Evolutionary conservation across 1,139 yeast genomes (phyloP).

Genomic region (Debaryomycetaceae sp.): DNA sequence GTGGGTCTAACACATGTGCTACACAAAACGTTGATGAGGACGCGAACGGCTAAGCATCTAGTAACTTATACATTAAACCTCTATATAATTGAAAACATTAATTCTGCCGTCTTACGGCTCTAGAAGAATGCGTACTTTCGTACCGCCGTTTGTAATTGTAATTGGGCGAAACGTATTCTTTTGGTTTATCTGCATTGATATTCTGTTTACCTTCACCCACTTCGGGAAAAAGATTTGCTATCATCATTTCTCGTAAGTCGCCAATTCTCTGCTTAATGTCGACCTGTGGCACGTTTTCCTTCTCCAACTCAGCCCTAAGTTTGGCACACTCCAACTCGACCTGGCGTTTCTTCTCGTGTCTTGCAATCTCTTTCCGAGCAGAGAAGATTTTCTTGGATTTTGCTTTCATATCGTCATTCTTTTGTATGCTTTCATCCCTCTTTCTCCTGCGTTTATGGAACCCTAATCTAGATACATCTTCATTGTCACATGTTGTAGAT

Average conservation of each 20-base stretch:
- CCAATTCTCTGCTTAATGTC: constrained; percentile 21
- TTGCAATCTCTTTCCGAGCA: constrained; percentile 27
- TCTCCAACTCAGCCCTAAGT: constrained; percentile 54
- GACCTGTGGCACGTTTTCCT: constrained; percentile 31
- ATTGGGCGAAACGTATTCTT: neutral
- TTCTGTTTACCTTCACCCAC: too few species aligned
- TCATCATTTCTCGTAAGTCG: constrained; percentile 22
- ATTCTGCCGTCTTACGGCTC: neutral
- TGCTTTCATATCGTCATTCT: constrained; percentile 14
- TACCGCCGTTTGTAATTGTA: neutral
- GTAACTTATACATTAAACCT: too few species aligned
- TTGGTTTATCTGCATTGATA: too few species aligned
- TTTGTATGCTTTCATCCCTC: constrained; percentile 14
- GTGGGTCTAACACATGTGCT: neutral
- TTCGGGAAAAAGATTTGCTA: too few species aligned
- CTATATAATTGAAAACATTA: too few species aligned
- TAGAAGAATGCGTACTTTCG: neutral
- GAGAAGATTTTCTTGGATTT: constrained; percentile 1
- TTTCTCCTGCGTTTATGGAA: constrained; percentile 12
- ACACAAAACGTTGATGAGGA: neutral
- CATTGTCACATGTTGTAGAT: constrained; percentile 14
- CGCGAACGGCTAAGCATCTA: too few species aligned
- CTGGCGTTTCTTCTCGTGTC: constrained; percentile 46
- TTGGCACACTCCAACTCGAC: constrained; percentile 57
- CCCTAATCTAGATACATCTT: constrained; percentile 22